Evolutionary conservation across 2,329 filamentous ascomycete genomes (phyloP).

Genomic region (Colletotrichum theobromicola): DNA sequence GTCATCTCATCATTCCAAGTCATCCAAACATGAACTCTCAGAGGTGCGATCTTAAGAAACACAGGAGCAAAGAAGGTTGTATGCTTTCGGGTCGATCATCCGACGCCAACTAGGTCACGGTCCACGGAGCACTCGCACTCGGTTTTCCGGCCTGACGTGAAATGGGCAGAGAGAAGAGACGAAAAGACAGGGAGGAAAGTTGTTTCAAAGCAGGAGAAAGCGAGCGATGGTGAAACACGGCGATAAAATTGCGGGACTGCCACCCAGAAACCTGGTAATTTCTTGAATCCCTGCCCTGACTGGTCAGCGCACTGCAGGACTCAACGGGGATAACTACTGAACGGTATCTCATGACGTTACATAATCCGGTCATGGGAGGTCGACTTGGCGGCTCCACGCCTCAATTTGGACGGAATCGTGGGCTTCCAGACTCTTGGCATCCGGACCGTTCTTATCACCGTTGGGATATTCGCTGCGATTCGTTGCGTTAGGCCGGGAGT

Average conservation of each 20-base stretch:
- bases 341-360: neutral
- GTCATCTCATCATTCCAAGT: neutral
- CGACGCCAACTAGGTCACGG: neutral
- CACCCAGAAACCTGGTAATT: neutral
- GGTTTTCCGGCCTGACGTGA: neutral
- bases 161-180: neutral
- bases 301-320: neutral
- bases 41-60: neutral
- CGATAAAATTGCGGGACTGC: neutral
- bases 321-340: neutral
- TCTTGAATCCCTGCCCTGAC: neutral
- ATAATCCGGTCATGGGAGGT: neutral
- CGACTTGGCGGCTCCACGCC: neutral
- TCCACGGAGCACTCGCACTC: neutral
- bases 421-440: neutral
- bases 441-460: neutral
- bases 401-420: neutral
- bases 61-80: neutral
- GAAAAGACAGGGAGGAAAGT: neutral
- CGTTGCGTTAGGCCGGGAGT: neutral
- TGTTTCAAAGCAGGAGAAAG: neutral
- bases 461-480: neutral
- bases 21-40: neutral
- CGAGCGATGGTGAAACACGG: constrained; percentile 6
- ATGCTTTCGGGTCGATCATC: constrained; percentile 11